Evolutionary conservation across 257 asterid species (phyloP).

Genomic region (Capsicum pubescens): DNA sequence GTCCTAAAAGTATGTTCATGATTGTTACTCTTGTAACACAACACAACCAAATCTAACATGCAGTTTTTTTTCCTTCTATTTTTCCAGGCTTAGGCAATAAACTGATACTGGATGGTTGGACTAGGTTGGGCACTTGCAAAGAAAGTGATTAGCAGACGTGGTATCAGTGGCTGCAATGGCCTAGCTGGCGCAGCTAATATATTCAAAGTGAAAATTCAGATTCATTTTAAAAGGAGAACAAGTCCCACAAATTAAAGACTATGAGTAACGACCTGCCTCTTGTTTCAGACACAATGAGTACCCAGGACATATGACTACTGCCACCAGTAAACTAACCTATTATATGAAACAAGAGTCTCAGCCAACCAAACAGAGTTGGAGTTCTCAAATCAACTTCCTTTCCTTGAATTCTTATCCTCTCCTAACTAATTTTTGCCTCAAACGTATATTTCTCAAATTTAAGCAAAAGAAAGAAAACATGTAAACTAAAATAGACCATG

Average conservation of each 20-base stretch:
- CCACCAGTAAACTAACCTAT: slow-evolving; percentile 5
- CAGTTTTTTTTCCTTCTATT: not conserved
- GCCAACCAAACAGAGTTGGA: not conserved
- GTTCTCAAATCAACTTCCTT: not conserved
- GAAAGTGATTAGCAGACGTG: not conserved
- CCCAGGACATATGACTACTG: not conserved
- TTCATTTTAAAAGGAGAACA: not conserved
- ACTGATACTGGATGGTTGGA: not conserved
- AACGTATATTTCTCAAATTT: not conserved
- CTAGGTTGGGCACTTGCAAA: not conserved
- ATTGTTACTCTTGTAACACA: not conserved
- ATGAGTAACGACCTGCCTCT: not conserved
- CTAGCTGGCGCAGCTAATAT: not conserved
- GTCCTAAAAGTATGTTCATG: not conserved
- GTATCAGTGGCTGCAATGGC: not conserved
- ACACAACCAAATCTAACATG: not conserved
- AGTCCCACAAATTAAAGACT: not conserved
- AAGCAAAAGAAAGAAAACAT: not conserved
- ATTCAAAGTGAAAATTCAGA: not conserved
- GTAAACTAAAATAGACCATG: not conserved
- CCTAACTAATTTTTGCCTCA: not conserved
- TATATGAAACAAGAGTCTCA: not conserved
- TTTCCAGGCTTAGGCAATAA: not conserved
- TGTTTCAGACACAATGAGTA: not conserved
- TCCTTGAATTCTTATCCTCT: not conserved